Conservation (phyloP, 306 rosid genomes). For the Notholithocarpus densiflorus region DNA sequence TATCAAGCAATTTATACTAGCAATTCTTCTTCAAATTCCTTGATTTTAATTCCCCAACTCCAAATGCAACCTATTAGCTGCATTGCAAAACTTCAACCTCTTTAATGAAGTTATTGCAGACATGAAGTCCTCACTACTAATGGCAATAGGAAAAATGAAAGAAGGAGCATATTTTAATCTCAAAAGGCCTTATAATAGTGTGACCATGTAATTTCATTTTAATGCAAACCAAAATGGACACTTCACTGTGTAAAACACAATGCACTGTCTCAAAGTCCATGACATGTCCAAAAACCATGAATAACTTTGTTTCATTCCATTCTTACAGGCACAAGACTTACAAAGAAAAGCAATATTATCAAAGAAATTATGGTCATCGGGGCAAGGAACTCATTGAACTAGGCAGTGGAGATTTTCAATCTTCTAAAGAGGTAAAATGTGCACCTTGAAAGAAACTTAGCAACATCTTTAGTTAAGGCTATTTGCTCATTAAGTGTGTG, state of each 20-base stretch:
- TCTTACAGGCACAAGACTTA: constrained; percentile 35
- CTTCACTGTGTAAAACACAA: background rate
- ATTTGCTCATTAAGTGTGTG: background rate
- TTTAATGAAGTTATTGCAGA: background rate
- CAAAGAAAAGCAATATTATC: constrained; percentile 33
- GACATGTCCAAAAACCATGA: background rate
- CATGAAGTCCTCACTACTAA: background rate
- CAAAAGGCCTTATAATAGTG: background rate
- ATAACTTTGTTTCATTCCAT: constrained; percentile 21
- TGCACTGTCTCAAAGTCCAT: background rate
- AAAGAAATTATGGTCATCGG: constrained; percentile 14
- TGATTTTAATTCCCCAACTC: too few species aligned
- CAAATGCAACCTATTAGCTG: background rate
- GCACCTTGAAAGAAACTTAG: background rate
- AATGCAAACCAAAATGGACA: background rate
- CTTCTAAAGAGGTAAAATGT: constrained; percentile 40
- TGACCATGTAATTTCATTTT: background rate
- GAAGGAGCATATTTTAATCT: background rate
- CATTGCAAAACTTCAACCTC: background rate
- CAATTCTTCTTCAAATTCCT: too few species aligned
- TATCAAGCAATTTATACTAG: too few species aligned
- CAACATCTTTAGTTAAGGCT: background rate
- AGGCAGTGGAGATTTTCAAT: constrained; percentile 20
- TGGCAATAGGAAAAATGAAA: background rate
- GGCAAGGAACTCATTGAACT: constrained; percentile 26